Evolutionary conservation across 2,329 filamentous ascomycete genomes (phyloP), one percentile per base, ranked within the genome.

Genomic region (Aspergillus pseudonomiae): DNA sequence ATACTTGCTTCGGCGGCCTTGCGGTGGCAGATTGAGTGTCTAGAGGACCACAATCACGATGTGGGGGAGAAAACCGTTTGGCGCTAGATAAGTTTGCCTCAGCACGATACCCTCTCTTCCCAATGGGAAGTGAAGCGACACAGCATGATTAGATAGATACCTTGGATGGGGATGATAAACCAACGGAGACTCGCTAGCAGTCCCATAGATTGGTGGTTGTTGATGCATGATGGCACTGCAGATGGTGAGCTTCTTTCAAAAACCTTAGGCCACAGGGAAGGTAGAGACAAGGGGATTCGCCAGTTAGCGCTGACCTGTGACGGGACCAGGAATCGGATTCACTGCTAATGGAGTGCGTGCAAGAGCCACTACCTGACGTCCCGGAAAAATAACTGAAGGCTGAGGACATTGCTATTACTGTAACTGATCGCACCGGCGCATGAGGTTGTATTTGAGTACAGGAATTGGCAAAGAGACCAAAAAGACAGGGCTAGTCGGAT

Each of bases 111-210:
- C 41, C 54, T 60, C 68, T 64, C 32, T 62, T 50, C 26, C 52
- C 60, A 50, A 46, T 26, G 36, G 48, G 60, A 55, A 45, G 45
- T 24, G 56, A 50, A 14, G 26, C 32, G 26, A 63, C 39, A 63
- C 52, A 58, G 57, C 50, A 57, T 61, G 54, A 56, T 60, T 57
- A 60, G 63, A 58, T 77, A 78, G 63, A 58, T 77, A 78, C 77
- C 77, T 78, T 78, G 72, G 74, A 52, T 77, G 75, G 64, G 72
- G 72, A 45, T 77, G 75, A 65, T 77, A 78, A 24, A 78, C 70
- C 54, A 76, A 62, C 41, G 75, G 74, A 59, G 68, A 53, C 48
- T 70, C 69, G 48, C 70, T 67, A 45, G 75, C 68, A 59, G 68
- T 63, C 55, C 68, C 70, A 57, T 77, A 78, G 57, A 74, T 69